Conservation (phyloP, 768 basidiomycete species). For the Lactarius akahatsu region DNA sequence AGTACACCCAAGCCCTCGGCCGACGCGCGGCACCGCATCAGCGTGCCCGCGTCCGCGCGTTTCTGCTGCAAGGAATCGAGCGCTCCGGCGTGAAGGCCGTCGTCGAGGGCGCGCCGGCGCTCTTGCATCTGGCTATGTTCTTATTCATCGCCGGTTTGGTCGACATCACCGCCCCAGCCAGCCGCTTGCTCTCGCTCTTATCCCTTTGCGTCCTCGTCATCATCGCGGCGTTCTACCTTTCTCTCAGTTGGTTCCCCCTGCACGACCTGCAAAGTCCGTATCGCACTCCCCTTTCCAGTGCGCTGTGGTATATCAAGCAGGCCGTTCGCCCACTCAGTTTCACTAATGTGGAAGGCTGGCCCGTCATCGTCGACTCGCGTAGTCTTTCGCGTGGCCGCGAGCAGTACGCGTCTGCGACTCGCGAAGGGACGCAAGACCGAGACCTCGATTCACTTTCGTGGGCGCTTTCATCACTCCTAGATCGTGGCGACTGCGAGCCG, state of each 20-base stretch:
- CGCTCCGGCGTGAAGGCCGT: slow-evolving; percentile 12
- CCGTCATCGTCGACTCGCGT: background rate
- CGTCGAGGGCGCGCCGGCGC: slow-evolving; percentile 12
- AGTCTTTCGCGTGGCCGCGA: slow-evolving; percentile 3
- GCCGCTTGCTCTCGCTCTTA: slow-evolving; percentile 4
- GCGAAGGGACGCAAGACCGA: background rate
- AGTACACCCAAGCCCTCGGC: slow-evolving; percentile 17
- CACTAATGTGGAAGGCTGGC: background rate
- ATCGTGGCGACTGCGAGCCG: slow-evolving; percentile 12
- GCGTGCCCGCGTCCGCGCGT: slow-evolving; percentile 16
- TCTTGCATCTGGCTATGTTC: slow-evolving; percentile 17
- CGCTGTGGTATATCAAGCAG: slow-evolving; percentile 11
- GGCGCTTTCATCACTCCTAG: slow-evolving; percentile 7
- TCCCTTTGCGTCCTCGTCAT: background rate
- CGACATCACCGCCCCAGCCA: slow-evolving; percentile 10
- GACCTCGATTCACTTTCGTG: slow-evolving; percentile 8
- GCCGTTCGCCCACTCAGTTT: slow-evolving; percentile 4
- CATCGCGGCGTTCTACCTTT: background rate
- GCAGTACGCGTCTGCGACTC: background rate
- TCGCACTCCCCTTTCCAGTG: slow-evolving; percentile 16
- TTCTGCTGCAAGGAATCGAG: slow-evolving; percentile 20
- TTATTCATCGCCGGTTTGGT: slow-evolving; percentile 21
- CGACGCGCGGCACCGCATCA: slow-evolving; percentile 14
- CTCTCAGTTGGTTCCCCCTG: slow-evolving; percentile 11
- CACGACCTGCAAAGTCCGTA: slow-evolving; percentile 9